A percentile compares a stretch with the other conserved stretches of the same genome.
phyloP scores from a whole-genome alignment of 768 basidiomycete genomes.

The Tephrocybe sp. region DNA sequence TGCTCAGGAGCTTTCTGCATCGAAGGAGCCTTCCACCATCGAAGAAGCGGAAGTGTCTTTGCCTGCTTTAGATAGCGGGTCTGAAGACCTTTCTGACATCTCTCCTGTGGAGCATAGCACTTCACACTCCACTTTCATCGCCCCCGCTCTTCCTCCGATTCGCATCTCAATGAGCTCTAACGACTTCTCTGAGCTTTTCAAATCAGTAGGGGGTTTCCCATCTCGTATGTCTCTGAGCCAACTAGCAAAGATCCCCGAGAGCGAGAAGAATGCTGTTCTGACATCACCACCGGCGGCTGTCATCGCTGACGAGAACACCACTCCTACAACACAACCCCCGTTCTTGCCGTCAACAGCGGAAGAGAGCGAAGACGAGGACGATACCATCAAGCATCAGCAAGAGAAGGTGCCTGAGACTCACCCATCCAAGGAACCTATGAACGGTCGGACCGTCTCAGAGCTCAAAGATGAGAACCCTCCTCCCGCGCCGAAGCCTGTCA shows the following conservation, averaged over 20 bases:
- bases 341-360: conserved; percentile 16
- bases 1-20: conserved; percentile 10
- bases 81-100: conserved; percentile 52
- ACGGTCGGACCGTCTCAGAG: not conserved
- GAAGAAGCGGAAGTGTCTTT: conserved; percentile 26
- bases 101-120: conserved; percentile 67
- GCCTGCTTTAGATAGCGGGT: conserved; percentile 34
- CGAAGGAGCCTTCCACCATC: not conserved
- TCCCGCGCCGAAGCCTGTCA: conserved; percentile 3
- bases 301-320: conserved; percentile 25
- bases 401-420: not conserved
- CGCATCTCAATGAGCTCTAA: conserved; percentile 84
- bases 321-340: conserved; percentile 25
- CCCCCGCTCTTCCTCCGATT: conserved; percentile 86
- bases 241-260: conserved; percentile 44
- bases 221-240: conserved; percentile 47
- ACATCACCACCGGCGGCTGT: conserved; percentile 35
- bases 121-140: conserved; percentile 76
- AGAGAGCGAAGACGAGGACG: conserved; percentile 14
- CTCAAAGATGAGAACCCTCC: not conserved
- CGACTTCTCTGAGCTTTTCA: conserved; percentile 79
- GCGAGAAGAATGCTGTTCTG: conserved; percentile 22
- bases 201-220: conserved; percentile 52
- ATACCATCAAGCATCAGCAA: conserved; percentile 17
- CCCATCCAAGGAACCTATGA: not conserved